Conservation (phyloP, 352 stramenopile species). For the Globisporangium iwayamae region DNA sequence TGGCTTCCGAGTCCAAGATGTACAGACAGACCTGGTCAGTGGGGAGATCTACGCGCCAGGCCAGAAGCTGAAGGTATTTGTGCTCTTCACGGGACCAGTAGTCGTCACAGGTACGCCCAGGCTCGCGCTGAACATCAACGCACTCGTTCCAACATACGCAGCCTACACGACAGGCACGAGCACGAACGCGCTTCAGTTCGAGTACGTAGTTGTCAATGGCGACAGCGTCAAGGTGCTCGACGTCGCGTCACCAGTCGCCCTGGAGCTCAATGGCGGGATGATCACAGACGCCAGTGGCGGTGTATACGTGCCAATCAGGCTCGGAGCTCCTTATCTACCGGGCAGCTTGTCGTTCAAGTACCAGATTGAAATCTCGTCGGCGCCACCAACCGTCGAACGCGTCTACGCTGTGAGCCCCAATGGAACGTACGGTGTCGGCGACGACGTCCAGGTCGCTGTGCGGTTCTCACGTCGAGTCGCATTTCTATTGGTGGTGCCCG, state of each 20-base stretch:
- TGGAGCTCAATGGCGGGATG: constrained; percentile 51
- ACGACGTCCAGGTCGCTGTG: constrained; percentile 44
- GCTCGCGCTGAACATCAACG: constrained; percentile 49
- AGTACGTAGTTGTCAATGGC: constrained; percentile 47
- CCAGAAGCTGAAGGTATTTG: constrained; percentile 44
- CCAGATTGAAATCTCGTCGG: constrained; percentile 44
- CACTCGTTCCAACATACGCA: constrained; percentile 29
- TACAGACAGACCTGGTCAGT: constrained; percentile 34
- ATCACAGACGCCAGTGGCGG: constrained; percentile 41
- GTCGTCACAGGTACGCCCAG: constrained; percentile 48
- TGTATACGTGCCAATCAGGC: constrained; percentile 44
- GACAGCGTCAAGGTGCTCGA: constrained; percentile 48
- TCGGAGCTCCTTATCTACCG: constrained; percentile 24
- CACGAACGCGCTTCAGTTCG: constrained; percentile 38
- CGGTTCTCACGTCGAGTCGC: constrained; percentile 41
- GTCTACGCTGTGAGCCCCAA: constrained; percentile 34
- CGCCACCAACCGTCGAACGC: constrained; percentile 29
- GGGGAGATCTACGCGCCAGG: constrained; percentile 55
- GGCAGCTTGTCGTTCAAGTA: constrained; percentile 45
- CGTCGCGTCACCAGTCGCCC: constrained; percentile 32
- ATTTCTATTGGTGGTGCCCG: background rate
- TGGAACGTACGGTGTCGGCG: constrained; percentile 41
- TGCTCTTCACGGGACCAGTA: constrained; percentile 44
- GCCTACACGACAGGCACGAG: constrained; percentile 51
- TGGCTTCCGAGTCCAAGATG: constrained; percentile 32